Evolutionary conservation across 768 basidiomycete genomes (phyloP), one percentile per base, ranked within the genome.

Genomic region (Pisolithus microcarpus): DNA sequence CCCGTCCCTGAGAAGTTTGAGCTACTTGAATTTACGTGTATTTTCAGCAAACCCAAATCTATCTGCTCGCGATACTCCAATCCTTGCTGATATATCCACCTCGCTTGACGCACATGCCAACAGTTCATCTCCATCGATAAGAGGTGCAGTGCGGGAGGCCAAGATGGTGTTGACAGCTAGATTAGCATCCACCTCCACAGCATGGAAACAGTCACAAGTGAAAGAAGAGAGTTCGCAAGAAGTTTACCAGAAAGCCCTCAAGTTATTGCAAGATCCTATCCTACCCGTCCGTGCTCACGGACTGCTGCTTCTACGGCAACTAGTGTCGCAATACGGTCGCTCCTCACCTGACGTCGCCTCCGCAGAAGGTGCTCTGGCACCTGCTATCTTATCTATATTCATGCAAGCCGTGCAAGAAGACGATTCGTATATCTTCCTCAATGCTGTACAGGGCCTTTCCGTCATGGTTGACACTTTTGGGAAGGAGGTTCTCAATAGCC

Each of bases 201-300:
- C 63, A 1, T 59, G 65, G 49, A 19, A 58, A 7, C 47, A 60
- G 9, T 56, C 57, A 28, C 47, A 47, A n/a, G 56, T 51, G 38
- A 51, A 48, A 18, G 63, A 52, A 5, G 67, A 64, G 9, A 60
- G 54, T 16, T 69, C 79, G 4, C 81, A 82, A 49, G 82, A 81
- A 44, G 78, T 73, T 7, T 98, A 96, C 65, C 91, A 91, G 59
- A 85, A 87, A 58, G 91, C 93, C 3, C 73, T 97, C 16, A 87
- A 84, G 56, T 78, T 94, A 23, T 72, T 97, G 10, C 88, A 93
- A 66, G 95, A 98, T 65, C 86, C 91, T 1, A 81, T 95, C 34
- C 75, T 97, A 9, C 94, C 95, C 19, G 93, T 98, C 38, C 85
- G 94, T 43, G 95, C 91, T 0, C 93, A 97, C 62, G 95, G 95